Base-by-base conservation (phyloP, 176 grass and related monocot genomes). In the Pharus latifolius region DNA sequence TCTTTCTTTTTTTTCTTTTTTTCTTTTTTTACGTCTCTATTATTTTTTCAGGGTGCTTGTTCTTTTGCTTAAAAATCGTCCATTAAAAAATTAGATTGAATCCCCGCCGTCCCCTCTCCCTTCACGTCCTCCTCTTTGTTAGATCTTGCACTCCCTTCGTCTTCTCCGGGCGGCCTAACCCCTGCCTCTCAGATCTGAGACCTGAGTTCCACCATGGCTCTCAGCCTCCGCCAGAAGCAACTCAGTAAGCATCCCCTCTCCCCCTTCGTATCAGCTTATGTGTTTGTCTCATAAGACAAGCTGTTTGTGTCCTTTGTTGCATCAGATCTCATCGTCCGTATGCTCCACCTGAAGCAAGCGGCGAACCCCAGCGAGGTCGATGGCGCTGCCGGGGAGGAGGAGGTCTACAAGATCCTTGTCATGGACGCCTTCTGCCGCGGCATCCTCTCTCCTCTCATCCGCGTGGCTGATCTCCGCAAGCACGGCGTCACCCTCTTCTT, bases 371-470 rank as follows among this genome's bases (percentile, higher is more conserved):
- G 35, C 35, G 69, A 57, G 58, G 41, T 38, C 82, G 60, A 52
- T 2, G 76, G 42, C 57, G 81, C 49, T 1, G 69, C 69, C 1
- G 86, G 71, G 0, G 79, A 75, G 44, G 84, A 88, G 50, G 94
- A 93, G 49, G 89, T 91, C 2, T 97, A 92, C 89, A 97, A 97
- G 78, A 92, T 97, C 74, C 89, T 97, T 67, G 80, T 92, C 62
- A 98, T 98, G 94, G 84, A 98, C 29, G 53, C 56, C 52, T 73
- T 86, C 52, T 98, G 94, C 53, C 48, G 88, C 64, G 65, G 59
- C 35, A 66, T 98, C 32, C 87, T 98, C 45, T 90, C 94, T 4
- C 94, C 94, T 32, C 75, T 93, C 76, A 69, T 98, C 75, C 84
- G 53, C 29, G 87, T 98, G 25, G 71, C 56, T n/a, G 89, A 93